Evolutionary conservation across 2,329 filamentous ascomycete genomes (phyloP), one percentile per base, ranked within the genome.

Genomic region (Pseudogymnoascus sp.): DNA sequence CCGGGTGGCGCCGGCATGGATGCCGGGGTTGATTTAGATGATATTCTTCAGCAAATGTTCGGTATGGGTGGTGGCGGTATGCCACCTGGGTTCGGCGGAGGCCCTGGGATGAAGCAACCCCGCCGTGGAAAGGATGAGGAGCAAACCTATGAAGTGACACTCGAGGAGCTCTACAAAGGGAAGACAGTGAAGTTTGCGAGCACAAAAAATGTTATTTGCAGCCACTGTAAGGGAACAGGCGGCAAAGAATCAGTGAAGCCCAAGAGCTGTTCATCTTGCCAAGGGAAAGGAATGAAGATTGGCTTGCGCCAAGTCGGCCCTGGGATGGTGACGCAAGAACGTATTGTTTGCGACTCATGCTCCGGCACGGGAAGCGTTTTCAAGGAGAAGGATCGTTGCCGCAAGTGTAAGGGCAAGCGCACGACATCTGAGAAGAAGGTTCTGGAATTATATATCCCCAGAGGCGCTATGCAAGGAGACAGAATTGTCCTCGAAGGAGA

Each of bases 141-240:
- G 73, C 91, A 96, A 71, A 85, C 91, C 69, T 97, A 99, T 77
- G 87, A 92, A 73, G 90, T 97, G 63, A 89, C 86, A 2, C 78
- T 99, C 64, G 94, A 97, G 75, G 94, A 99, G 76, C 82, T 99
- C 33, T 99, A 97, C 83, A 97, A 96, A 78, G 94, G 94, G 71
- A 97, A 97, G 82, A 97, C 94, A 0, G 94, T 96, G 72, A 94
- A 95, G 78, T 97, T 99, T 74, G 87, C 91, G 7, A 94, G 90
- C 72, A 95, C 92, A 71, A 97, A 97, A 80, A 93, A 96, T 72
- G 84, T 97, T 65, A 81, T 96, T 65, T 99, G 94, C 77, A 82
- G 82, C 64, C 83, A 86, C 70, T 99, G 94, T 80, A 93, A 92
- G 73, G 94, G 94, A 49, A 85, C 82, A 55, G 94, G 94, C 41